These are phyloP conservation scores for Coemansia sp. DNA, from an alignment of 192 early-diverging fungal species.

Conservation along the genomic window DNA sequence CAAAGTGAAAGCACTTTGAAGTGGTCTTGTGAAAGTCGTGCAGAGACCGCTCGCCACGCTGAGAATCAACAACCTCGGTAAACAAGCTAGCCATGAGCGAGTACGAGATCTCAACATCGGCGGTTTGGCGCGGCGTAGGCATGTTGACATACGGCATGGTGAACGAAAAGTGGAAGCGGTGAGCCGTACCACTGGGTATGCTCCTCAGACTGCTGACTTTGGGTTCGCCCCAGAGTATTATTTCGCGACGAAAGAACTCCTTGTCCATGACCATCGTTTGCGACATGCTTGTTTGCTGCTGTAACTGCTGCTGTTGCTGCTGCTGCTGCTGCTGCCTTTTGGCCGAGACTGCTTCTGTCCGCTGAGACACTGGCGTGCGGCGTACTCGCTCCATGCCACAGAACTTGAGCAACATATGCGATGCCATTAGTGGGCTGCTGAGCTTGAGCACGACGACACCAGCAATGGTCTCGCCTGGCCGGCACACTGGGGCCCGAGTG, in stretches of 20 bases:
- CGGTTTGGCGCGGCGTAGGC: conserved; percentile 52
- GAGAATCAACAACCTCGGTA: conserved; percentile 32
- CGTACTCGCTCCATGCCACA: conserved; percentile 52
- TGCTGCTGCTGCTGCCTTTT: conserved; percentile 2
- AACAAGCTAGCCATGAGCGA: conserved; percentile 47
- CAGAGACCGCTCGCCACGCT: conserved; percentile 30
- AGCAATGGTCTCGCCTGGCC: conserved; percentile 49
- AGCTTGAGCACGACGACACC: conserved; percentile 53
- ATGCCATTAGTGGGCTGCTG: conserved; percentile 38
- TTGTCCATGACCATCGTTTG: conserved; percentile 54
- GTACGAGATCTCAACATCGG: conserved; percentile 52
- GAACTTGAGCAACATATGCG: conserved; percentile 44
- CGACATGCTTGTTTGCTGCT: conserved; percentile 41
- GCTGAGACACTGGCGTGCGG: conserved; percentile 30
- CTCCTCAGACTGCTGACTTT: conserved; percentile 21
- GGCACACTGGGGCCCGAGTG: conserved; percentile 42
- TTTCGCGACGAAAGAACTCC: conserved; percentile 52
- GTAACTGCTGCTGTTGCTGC: conserved; percentile 27
- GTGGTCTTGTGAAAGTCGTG: conserved; percentile 44
- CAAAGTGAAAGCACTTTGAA: conserved; percentile 38
- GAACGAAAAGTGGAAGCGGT: conserved; percentile 55
- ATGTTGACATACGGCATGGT: conserved; percentile 56
- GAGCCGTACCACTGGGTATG: conserved; percentile 33
- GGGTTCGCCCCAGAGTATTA: conserved; percentile 50
- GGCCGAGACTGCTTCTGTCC: neutral